Conservation (phyloP, 371 early-diverging fungal species). For the Rhizopus stolonifer region DNA sequence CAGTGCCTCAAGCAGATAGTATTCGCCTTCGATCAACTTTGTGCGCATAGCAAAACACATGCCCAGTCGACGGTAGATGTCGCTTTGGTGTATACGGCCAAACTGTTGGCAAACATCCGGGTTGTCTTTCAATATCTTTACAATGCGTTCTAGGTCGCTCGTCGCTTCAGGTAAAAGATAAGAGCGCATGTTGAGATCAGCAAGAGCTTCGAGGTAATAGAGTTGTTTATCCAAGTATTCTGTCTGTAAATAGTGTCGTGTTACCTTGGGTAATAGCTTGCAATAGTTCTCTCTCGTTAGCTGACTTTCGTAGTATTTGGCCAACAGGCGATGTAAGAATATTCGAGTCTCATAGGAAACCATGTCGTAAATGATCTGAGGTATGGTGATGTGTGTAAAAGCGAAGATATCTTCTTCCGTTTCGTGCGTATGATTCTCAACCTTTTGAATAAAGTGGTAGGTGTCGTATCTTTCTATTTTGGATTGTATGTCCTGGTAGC, state of each 20-base stretch:
- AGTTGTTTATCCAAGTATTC: constrained; percentile 53
- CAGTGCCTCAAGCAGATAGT: constrained; percentile 42
- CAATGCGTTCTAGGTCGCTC: constrained; percentile 44
- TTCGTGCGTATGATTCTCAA: constrained; percentile 23
- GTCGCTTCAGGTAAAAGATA: constrained; percentile 54
- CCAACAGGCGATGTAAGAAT: constrained; percentile 46
- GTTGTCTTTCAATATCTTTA: constrained; percentile 50
- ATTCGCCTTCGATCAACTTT: constrained; percentile 50
- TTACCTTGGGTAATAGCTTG: constrained; percentile 50
- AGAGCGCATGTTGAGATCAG: constrained; percentile 54
- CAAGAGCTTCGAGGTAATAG: constrained; percentile 52
- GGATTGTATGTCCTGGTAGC: constrained; percentile 20
- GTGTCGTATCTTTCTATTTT: constrained; percentile 46
- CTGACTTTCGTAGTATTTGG: constrained; percentile 52
- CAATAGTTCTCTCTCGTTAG: constrained; percentile 46
- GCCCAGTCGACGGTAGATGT: constrained; percentile 58
- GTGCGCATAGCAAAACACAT: constrained; percentile 58
- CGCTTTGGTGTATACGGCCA: constrained; percentile 50
- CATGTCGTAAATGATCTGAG: constrained; percentile 57
- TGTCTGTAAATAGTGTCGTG: constrained; percentile 58
- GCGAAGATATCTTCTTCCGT: constrained; percentile 35
- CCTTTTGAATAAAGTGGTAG: constrained; percentile 47
- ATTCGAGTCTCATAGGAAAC: constrained; percentile 59
- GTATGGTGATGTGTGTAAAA: constrained; percentile 53
- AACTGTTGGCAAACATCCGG: constrained; percentile 32